Conservation (phyloP, 106 monocot species). For the Dendrobium nobile region DNA sequence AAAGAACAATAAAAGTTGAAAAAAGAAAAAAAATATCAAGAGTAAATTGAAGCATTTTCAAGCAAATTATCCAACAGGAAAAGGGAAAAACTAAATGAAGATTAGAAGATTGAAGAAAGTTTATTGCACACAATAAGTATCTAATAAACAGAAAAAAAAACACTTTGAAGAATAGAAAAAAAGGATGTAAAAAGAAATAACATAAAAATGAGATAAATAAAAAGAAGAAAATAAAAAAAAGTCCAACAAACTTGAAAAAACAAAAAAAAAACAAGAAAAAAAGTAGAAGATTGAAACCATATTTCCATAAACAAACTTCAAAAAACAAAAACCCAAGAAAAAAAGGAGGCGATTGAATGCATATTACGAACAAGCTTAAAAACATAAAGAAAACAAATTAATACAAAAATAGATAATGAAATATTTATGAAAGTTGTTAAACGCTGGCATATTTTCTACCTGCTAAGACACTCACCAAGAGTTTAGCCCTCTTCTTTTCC, state of each 20-base stretch:
- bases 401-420: neutral
- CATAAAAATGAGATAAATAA: too few species aligned
- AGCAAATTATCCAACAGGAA: neutral
- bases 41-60: neutral
- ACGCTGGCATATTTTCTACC: too few species aligned
- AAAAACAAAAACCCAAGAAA: neutral
- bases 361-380: neutral
- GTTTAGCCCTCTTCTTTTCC: too few species aligned
- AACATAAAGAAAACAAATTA: conserved; percentile 1
- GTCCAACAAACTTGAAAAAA: neutral
- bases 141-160: too few species aligned
- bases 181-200: too few species aligned
- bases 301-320: neutral
- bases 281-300: neutral
- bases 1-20: neutral
- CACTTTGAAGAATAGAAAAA: too few species aligned
- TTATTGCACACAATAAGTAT: too few species aligned
- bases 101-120: neutral
- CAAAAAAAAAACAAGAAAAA: neutral
- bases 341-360: neutral
- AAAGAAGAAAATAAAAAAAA: neutral
- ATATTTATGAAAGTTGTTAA: neutral
- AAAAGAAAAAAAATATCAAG: neutral
- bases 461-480: too few species aligned
- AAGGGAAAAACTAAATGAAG: neutral